Percentiles rank a stretch among this genome's conserved stretches.
Conservation (phyloP, 2,329 filamentous ascomycete genomes). For the Pseudogymnoascus verrucosus region DNA sequence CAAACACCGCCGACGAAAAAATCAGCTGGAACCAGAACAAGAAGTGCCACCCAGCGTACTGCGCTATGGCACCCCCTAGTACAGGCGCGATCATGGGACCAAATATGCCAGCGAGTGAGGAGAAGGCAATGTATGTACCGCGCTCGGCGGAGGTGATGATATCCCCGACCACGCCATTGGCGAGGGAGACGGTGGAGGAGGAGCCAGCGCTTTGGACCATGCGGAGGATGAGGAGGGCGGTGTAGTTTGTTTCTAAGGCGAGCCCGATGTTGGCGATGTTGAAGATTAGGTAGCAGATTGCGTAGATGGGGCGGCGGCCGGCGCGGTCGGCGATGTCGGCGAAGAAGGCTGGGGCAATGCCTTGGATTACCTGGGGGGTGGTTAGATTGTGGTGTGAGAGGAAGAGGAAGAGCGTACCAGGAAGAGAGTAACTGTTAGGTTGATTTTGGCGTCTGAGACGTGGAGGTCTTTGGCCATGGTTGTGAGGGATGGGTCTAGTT, state of each 20-base stretch:
- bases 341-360: constrained; percentile 47
- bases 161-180: constrained; percentile 53
- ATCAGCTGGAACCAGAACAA: constrained; percentile 46
- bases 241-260: constrained; percentile 41
- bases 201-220: constrained; percentile 50
- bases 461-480: constrained; percentile 20
- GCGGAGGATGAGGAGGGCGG: constrained; percentile 43
- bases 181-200: constrained; percentile 50
- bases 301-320: constrained; percentile 46
- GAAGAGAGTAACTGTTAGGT: constrained; percentile 9
- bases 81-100: constrained; percentile 45
- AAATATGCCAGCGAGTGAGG: constrained; percentile 47
- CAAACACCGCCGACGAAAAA: constrained; percentile 15
- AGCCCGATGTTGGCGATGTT: constrained; percentile 47
- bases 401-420: constrained; percentile 17
- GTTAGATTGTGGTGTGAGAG: constrained; percentile 36
- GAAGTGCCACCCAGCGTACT: constrained; percentile 50
- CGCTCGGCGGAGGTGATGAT: constrained; percentile 51
- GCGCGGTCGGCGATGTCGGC: constrained; percentile 46
- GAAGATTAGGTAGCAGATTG: constrained; percentile 45
- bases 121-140: constrained; percentile 59
- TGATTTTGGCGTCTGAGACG: constrained; percentile 28
- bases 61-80: constrained; percentile 48
- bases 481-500: constrained; percentile 31
- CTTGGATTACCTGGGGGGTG: constrained; percentile 44